These are phyloP conservation scores for Pyrenophora seminiperda DNA, from an alignment of 2,329 filamentous ascomycete species.

Conservation along the genomic window DNA sequence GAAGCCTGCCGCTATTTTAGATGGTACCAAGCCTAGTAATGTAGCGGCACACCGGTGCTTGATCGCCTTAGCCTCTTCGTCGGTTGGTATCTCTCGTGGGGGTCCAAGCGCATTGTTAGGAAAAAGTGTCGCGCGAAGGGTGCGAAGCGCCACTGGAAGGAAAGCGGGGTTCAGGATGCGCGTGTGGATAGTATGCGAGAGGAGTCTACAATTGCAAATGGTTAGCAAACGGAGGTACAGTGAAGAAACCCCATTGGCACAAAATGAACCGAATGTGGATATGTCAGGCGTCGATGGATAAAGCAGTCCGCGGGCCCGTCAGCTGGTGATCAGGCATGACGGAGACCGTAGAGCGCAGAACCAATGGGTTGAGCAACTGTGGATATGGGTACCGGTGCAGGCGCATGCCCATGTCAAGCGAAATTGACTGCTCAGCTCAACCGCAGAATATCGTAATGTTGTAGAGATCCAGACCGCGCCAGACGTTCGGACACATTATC, in stretches of 20 bases:
- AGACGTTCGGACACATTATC: constrained; percentile 1
- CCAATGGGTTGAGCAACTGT: constrained; percentile 7
- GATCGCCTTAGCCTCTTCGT: constrained; percentile 65
- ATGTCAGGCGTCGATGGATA: constrained; percentile 11
- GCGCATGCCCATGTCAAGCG: constrained; percentile 21
- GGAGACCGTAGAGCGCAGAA: constrained; percentile 5
- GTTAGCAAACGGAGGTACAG: constrained; percentile 33
- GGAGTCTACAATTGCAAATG: constrained; percentile 46
- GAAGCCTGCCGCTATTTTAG: constrained; percentile 45
- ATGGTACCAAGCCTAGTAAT: constrained; percentile 55
- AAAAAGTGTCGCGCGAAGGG: constrained; percentile 78
- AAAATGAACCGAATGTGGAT: constrained; percentile 25
- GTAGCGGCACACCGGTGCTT: constrained; percentile 70
- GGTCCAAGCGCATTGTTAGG: constrained; percentile 79
- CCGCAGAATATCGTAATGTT: constrained; percentile 9
- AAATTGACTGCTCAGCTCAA: constrained; percentile 12
- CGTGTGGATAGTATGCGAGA: constrained; percentile 53
- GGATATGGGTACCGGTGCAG: constrained; percentile 17
- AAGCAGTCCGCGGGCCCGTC: constrained; percentile 31
- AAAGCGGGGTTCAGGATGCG: constrained; percentile 51
- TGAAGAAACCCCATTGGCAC: constrained; percentile 30
- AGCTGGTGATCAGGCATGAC: constrained; percentile 25
- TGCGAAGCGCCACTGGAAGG: constrained; percentile 61
- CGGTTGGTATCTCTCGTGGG: constrained; percentile 63
- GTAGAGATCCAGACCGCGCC: constrained; percentile 1